phyloP scores from a whole-genome alignment of 148 eudicot species.

The Linanthus parryae region DNA sequence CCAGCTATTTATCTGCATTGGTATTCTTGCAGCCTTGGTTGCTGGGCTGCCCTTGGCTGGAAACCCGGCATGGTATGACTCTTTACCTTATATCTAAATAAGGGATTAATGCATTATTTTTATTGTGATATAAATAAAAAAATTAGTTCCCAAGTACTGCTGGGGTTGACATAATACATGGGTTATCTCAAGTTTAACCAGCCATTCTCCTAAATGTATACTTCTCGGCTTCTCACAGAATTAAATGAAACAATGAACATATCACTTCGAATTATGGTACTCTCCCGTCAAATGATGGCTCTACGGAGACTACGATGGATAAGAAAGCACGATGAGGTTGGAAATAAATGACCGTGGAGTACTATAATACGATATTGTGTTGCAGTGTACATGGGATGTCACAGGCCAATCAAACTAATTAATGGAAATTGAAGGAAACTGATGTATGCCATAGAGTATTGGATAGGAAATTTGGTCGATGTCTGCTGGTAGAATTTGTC shows the following conservation, averaged over 20 bases:
- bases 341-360: not conserved
- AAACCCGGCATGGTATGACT: conserved; percentile 72
- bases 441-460: not conserved
- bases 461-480: not conserved
- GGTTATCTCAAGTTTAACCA: too few species aligned
- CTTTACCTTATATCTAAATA: too few species aligned
- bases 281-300: too few species aligned
- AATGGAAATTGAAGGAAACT: not conserved
- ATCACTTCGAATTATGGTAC: too few species aligned
- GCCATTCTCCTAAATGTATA: too few species aligned
- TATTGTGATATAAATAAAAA: too few species aligned
- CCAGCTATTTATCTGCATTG: conserved; percentile 91
- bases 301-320: too few species aligned
- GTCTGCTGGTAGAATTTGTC: not conserved
- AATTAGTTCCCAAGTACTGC: too few species aligned
- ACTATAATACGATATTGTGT: not conserved
- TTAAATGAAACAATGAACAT: too few species aligned
- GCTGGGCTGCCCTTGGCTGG: conserved; percentile 93
- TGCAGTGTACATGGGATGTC: not conserved
- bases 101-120: too few species aligned
- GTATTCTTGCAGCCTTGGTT: conserved; percentile 89
- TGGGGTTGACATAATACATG: too few species aligned
- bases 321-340: not conserved
- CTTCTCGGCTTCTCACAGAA: too few species aligned
- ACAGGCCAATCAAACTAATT: not conserved